Percentiles rank a stretch among this genome's conserved stretches.
phyloP scores from a whole-genome alignment of 257 asterid genomes.

The Petunia axillaris region DNA sequence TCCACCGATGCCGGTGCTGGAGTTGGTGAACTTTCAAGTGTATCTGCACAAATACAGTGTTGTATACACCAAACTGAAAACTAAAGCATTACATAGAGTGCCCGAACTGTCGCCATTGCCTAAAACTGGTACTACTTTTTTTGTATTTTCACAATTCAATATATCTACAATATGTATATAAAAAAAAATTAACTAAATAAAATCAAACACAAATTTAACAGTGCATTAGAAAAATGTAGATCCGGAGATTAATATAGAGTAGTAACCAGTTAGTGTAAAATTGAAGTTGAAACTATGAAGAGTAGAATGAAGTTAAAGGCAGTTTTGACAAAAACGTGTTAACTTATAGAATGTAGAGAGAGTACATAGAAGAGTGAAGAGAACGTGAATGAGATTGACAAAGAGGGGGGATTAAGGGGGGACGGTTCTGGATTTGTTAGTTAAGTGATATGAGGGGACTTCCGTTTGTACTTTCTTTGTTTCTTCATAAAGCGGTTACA shows the following conservation, averaged over 20 bases:
- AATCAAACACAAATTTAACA: neutral
- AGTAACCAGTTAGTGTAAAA: neutral
- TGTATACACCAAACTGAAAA: slow-evolving; percentile 29
- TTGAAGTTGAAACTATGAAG: neutral
- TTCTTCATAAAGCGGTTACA: too few relatives aligned
- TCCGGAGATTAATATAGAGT: neutral
- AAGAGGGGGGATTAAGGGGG: neutral
- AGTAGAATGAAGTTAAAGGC: neutral
- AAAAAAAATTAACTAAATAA: neutral
- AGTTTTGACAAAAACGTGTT: slow-evolving; percentile 14
- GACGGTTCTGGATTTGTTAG: too few relatives aligned
- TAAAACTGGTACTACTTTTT: neutral
- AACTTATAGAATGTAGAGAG: neutral
- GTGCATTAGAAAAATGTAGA: neutral
- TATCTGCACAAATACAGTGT: slow-evolving; percentile 31
- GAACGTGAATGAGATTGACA: neutral
- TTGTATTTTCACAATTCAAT: too few relatives aligned
- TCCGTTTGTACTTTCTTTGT: too few relatives aligned
- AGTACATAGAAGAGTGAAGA: neutral
- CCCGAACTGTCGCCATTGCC: slow-evolving; percentile 26
- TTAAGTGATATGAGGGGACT: too few relatives aligned
- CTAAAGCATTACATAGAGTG: slow-evolving; percentile 32
- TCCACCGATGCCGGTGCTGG: slow-evolving; percentile 44
- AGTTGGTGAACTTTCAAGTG: slow-evolving; percentile 39
- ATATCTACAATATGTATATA: too few relatives aligned